Conservation (phyloP, 169 alveolate species). For the Eimeria acervulina region DNA sequence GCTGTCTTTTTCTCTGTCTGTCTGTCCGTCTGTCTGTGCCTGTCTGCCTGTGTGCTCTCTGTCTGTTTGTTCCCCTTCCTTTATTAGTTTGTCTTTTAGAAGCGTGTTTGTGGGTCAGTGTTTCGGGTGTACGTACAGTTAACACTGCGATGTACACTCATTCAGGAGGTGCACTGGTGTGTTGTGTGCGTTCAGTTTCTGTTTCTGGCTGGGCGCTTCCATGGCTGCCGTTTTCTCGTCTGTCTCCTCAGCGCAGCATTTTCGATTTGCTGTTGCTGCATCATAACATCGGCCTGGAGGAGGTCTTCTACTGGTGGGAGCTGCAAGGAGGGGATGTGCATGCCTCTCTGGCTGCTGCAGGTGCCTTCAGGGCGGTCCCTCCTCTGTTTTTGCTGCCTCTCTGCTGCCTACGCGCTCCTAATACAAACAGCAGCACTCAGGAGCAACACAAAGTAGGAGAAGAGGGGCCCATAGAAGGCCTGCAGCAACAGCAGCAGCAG, state of each 20-base stretch:
- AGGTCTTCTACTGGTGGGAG: slow-evolving; percentile 82
- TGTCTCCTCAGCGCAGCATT: background rate
- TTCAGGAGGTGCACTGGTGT: too few relatives aligned
- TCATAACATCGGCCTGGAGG: slow-evolving; percentile 67
- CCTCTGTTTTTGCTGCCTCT: slow-evolving; percentile 70
- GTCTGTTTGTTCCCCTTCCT: too few relatives aligned
- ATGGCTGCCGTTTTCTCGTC: slow-evolving; percentile 47
- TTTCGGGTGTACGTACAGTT: too few relatives aligned
- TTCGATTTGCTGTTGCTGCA: background rate
- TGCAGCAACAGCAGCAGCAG: background rate
- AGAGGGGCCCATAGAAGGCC: background rate
- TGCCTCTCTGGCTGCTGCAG: background rate
- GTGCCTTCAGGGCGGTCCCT: slow-evolving; percentile 69
- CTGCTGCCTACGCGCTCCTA: slow-evolving; percentile 27
- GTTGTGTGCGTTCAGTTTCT: too few relatives aligned
- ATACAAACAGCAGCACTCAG: too few relatives aligned
- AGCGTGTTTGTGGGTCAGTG: too few relatives aligned
- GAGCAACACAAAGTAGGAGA: too few relatives aligned
- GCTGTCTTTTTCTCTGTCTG: too few relatives aligned
- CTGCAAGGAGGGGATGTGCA: slow-evolving; percentile 76
- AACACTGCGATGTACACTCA: too few relatives aligned
- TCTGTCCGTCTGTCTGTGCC: too few relatives aligned
- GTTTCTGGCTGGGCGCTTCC: background rate
- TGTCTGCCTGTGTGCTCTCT: too few relatives aligned
- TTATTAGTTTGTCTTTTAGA: too few relatives aligned